Conservation (phyloP, 768 basidiomycete species). For the Crepidotus variabilis region DNA sequence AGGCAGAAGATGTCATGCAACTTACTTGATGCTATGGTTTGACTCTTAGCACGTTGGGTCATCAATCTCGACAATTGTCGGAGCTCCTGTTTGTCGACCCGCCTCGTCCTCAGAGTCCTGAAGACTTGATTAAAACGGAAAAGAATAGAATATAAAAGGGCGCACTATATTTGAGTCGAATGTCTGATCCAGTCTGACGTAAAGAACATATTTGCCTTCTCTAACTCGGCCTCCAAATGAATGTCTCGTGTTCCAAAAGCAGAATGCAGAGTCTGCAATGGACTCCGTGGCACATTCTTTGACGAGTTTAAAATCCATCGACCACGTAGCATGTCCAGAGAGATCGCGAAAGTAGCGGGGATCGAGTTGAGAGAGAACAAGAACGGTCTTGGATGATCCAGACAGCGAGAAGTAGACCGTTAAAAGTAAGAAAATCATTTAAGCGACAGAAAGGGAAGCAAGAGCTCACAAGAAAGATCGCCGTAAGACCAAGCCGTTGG, state of each 20-base stretch:
- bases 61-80: constrained; percentile 37
- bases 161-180: constrained; percentile 20
- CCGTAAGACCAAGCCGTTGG: constrained; percentile 50
- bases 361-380: constrained; percentile 52
- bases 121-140: too few species aligned
- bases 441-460: constrained; percentile 33
- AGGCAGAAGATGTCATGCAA: constrained; percentile 2
- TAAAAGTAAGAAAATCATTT: too few species aligned
- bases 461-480: constrained; percentile 46
- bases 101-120: too few species aligned
- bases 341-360: constrained; percentile 46
- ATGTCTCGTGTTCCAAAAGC: constrained; percentile 36
- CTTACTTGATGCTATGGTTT: constrained; percentile 44
- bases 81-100: constrained; percentile 31
- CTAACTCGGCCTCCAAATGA: constrained; percentile 37
- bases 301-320: constrained; percentile 47
- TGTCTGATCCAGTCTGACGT: constrained; percentile 24
- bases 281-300: constrained; percentile 40
- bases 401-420: constrained; percentile 41
- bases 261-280: constrained; percentile 32
- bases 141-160: too few species aligned
- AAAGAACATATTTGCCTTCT: constrained; percentile 40
- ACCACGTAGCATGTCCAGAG: constrained; percentile 39
- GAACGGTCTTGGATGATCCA: constrained; percentile 34
- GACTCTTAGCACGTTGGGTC: constrained; percentile 41